Conservation (phyloP, 768 basidiomycete species). For the Leccinum subgranulosum region DNA sequence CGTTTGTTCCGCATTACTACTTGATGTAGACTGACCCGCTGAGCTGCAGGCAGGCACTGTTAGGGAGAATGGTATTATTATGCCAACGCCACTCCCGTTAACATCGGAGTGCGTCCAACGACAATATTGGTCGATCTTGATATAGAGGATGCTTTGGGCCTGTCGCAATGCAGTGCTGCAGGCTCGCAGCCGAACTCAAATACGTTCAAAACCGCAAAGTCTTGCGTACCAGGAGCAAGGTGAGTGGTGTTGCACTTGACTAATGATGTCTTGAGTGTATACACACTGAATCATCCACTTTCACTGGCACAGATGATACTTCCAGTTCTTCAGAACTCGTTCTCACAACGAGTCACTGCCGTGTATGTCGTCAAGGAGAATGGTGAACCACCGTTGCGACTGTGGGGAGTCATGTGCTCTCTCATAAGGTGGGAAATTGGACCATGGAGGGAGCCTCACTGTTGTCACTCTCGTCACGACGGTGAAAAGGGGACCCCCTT, state of each 20-base stretch:
- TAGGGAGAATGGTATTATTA: constrained; percentile 44
- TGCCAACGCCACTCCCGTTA: constrained; percentile 85
- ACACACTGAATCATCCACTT: not conserved
- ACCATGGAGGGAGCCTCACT: no score
- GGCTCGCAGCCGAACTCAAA: constrained; percentile 80
- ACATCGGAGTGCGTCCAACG: constrained; percentile 94
- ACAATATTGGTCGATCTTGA: constrained; percentile 79
- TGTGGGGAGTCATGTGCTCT: not conserved
- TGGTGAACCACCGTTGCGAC: constrained; percentile 65
- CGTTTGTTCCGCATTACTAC: constrained; percentile 10
- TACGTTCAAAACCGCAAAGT: constrained; percentile 91
- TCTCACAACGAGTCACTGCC: constrained; percentile 93
- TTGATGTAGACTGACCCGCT: constrained; percentile 1
- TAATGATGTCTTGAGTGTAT: not conserved
- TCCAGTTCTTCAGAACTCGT: constrained; percentile 89
- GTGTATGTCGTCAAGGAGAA: constrained; percentile 98
- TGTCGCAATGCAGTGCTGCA: constrained; percentile 88
- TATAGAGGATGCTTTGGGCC: constrained; percentile 98
- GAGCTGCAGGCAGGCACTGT: constrained; percentile 75
- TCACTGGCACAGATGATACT: constrained; percentile 56
- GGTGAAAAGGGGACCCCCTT: no score
- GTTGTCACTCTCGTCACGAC: no score
- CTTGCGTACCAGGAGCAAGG: constrained; percentile 85
- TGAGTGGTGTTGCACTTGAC: constrained; percentile 22
- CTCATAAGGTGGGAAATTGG: no score